Evolutionary conservation across 2,329 filamentous ascomycete species (phyloP).

Genomic region (Ilyonectria mors-panacis): DNA sequence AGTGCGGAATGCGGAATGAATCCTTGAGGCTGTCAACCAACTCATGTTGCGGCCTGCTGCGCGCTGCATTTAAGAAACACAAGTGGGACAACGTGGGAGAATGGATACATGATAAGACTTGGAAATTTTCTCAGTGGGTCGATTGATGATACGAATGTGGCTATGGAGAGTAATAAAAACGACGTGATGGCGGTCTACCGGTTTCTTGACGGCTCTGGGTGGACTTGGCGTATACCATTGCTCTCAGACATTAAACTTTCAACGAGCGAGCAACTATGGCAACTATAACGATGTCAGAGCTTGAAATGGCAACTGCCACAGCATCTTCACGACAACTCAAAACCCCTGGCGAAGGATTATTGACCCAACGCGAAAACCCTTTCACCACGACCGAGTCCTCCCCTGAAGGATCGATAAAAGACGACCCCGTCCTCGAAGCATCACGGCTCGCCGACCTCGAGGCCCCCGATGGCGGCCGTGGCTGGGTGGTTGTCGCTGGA

Average conservation of each 20-base stretch:
- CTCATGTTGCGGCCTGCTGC: neutral
- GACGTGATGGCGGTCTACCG: neutral
- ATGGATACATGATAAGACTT: conserved; percentile 9
- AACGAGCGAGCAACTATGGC: neutral
- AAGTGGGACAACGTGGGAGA: neutral
- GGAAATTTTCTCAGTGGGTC: conserved; percentile 3
- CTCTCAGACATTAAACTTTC: neutral
- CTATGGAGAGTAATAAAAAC: neutral
- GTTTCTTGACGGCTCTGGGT: neutral
- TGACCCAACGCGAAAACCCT: neutral
- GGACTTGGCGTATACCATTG: neutral
- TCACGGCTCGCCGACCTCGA: conserved; percentile 58
- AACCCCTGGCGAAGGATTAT: neutral
- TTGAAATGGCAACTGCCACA: neutral
- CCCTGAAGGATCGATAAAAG: conserved; percentile 3
- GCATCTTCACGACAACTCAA: neutral
- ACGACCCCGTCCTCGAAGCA: conserved; percentile 50
- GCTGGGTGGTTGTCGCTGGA: conserved; percentile 64
- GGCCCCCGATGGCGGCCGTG: conserved; percentile 66
- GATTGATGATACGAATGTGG: neutral
- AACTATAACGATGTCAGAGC: neutral
- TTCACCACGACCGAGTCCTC: neutral
- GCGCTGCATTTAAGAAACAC: neutral
- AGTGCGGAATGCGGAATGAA: conserved; percentile 4
- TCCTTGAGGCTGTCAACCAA: neutral